A percentile compares a stretch with the other conserved stretches of the same genome.
These are phyloP conservation scores for Pleurotus ostreatus DNA, from an alignment of 768 basidiomycete genomes.

Conservation along the genomic window DNA sequence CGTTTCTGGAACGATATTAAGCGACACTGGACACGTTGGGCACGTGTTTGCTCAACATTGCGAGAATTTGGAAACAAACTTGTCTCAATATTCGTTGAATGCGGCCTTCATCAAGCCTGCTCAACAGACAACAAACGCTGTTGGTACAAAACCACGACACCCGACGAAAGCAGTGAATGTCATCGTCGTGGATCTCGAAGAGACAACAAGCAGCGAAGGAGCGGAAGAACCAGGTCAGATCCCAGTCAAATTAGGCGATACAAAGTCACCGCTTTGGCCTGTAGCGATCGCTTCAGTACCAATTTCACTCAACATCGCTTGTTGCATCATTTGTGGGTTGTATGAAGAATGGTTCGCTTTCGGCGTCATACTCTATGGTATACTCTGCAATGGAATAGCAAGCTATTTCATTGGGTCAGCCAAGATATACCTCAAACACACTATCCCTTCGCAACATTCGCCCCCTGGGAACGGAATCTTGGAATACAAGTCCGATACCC, in stretches of 20 bases:
- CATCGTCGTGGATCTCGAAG: conserved; percentile 17
- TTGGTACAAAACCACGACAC: not conserved
- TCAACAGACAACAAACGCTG: no score
- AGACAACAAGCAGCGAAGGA: not conserved
- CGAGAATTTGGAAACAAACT: conserved; percentile 8
- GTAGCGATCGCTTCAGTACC: conserved; percentile 19
- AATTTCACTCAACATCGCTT: conserved; percentile 17
- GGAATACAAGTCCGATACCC: conserved; percentile 9
- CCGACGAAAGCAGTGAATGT: conserved; percentile 11
- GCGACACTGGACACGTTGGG: conserved; percentile 23
- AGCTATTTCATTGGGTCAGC: conserved; percentile 27
- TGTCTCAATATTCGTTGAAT: conserved; percentile 1
- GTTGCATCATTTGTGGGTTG: conserved; percentile 21
- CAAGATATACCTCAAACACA: conserved; percentile 14
- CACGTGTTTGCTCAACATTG: conserved; percentile 19
- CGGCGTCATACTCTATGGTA: conserved; percentile 27
- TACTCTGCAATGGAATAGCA: conserved; percentile 25
- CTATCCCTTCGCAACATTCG: conserved; percentile 14
- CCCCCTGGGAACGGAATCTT: conserved; percentile 25
- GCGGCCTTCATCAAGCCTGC: no score
- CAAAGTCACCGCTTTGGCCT: conserved; percentile 8
- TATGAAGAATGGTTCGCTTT: conserved; percentile 26
- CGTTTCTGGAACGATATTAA: conserved; percentile 21
- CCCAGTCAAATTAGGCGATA: not conserved
- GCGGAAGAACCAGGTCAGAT: not conserved